Base-by-base conservation (phyloP, 805 yeast genomes). In the Diddensiella santjacobensis region DNA sequence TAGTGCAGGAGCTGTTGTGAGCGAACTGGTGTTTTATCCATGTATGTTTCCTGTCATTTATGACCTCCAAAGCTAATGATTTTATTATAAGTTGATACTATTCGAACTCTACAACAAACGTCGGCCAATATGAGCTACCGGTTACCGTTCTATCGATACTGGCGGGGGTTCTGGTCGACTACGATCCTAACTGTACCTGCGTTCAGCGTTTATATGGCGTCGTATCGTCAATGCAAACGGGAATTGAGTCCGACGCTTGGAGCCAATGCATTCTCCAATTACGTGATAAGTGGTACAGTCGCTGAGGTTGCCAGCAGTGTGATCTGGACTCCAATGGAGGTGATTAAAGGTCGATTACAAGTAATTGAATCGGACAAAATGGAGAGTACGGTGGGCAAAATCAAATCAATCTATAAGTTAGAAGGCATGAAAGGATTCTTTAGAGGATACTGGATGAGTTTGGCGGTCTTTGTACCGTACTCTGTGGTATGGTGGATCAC, bases 351-450 rank as follows among this genome's bases (percentile, higher is more conserved):
- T 33, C 63, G 73, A 17, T 60, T 70, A 66, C 75, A 71, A 53
- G 61, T 71, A 22, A 55, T 64, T 18, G 50, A 57, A 29, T 51
- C 48, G 22, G 45, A 22, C 18, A 44, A 20, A 44, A 20, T 33
- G 22, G 33, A 37, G 3, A 31, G 54, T 15, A 54, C 60, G 10
- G 3, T 22, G 13, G 30, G 48, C 33, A 53, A 63, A 10, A 41
- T 67, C 20, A 43, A 49, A 10, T 38, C 48, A 11, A 64, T 91
- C 24, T 80, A 73, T 59, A 65, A 63, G 35, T 65, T 68, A 0
- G 96, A 87, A 59, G 98, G 97, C 2, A 19, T 84, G 41, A 69
- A 65, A 47, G 98, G 97, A 3, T 74, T 85, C 55, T 90, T 80
- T 68, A 76, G 95, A 56, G 99, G 99, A 10, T 71, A 71, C 52